These are phyloP conservation scores for Sorghum bicolor DNA, from an alignment of 176 grass and related monocot genomes.

Conservation along the genomic window DNA sequence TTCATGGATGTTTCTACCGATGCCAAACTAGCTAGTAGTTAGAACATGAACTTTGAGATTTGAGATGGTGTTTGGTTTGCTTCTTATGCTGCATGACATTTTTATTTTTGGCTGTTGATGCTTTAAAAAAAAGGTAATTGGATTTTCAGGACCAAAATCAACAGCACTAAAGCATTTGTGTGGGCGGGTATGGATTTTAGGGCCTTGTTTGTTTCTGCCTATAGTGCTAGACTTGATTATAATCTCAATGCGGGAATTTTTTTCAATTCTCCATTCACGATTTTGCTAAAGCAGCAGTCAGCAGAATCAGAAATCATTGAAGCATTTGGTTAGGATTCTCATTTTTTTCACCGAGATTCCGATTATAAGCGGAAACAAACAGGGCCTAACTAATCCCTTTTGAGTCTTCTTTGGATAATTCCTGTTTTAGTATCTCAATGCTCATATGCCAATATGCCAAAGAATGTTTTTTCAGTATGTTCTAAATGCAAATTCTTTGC, in stretches of 20 bases:
- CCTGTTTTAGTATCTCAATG: background rate
- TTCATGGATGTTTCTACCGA: background rate
- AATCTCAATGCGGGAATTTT: background rate
- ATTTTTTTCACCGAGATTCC: background rate
- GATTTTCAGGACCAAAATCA: background rate
- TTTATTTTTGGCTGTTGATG: background rate
- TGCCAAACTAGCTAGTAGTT: slow-evolving; percentile 16
- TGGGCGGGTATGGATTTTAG: background rate
- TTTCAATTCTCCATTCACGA: background rate
- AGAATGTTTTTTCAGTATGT: background rate
- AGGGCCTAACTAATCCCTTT: background rate
- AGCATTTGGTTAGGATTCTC: background rate
- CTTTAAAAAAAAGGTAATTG: background rate
- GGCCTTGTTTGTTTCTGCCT: background rate
- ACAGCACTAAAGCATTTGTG: background rate
- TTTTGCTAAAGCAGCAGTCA: background rate
- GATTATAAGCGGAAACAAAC: background rate
- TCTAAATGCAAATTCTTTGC: background rate
- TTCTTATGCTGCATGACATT: background rate
- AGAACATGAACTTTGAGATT: slow-evolving; percentile 2
- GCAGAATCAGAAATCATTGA: background rate
- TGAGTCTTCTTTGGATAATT: background rate
- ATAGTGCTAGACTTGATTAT: background rate
- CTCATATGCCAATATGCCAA: background rate
- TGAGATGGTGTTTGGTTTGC: background rate